phyloP scores from a whole-genome alignment of 2,329 filamentous ascomycete genomes.

The Aspergillus thermomutatus region DNA sequence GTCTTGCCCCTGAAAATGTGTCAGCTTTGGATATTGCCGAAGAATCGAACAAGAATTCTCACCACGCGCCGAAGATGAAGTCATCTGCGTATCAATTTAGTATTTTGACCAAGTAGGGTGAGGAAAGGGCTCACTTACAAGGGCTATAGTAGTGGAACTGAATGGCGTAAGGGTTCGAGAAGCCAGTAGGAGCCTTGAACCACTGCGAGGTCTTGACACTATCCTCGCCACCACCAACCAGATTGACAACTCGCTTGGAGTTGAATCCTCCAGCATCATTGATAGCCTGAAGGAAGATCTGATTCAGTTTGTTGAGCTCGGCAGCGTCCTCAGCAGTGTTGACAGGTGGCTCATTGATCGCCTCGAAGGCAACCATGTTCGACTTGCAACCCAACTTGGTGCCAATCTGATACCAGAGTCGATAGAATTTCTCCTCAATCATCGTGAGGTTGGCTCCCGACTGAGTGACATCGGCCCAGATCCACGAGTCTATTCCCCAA shows the following conservation, averaged over 20 bases:
- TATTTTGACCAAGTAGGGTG: neutral
- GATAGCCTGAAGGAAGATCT: constrained; percentile 55
- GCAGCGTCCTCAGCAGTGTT: constrained; percentile 50
- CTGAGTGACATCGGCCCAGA: constrained; percentile 54
- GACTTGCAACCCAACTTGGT: constrained; percentile 54
- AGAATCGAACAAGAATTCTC: neutral
- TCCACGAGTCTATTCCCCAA: constrained; percentile 46
- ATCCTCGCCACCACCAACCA: constrained; percentile 53
- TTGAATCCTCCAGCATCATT: constrained; percentile 56
- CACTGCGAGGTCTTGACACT: constrained; percentile 52
- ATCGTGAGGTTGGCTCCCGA: constrained; percentile 46
- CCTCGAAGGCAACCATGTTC: constrained; percentile 54
- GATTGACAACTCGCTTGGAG: constrained; percentile 52
- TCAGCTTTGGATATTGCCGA: constrained; percentile 35
- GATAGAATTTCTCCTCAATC: constrained; percentile 56
- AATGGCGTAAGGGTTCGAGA: constrained; percentile 56
- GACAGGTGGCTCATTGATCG: constrained; percentile 59
- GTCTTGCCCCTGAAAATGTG: constrained; percentile 55
- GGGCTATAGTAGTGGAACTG: constrained; percentile 60
- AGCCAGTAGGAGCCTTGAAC: constrained; percentile 50
- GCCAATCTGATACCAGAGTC: constrained; percentile 58
- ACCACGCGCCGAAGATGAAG: constrained; percentile 31
- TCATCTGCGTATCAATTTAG: constrained; percentile 20
- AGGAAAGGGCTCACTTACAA: constrained; percentile 24
- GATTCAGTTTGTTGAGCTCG: constrained; percentile 54